Evolutionary conservation across 305 asterid species (phyloP).

Genomic region (Rubia occidens): DNA sequence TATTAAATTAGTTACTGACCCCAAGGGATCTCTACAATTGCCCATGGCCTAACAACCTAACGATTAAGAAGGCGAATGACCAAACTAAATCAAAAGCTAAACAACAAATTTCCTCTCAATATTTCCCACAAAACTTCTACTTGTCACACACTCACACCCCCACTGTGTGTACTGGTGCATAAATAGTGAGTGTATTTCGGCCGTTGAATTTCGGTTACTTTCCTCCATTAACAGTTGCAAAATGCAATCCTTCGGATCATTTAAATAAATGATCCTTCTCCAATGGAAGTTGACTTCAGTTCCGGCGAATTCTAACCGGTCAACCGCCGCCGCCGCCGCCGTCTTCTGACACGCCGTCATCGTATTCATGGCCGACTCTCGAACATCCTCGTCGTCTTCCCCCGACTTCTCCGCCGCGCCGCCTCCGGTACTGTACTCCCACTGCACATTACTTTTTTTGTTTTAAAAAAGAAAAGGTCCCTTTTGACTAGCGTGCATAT

Average conservation of each 20-base stretch:
- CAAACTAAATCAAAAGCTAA: neutral
- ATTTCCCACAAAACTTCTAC: neutral
- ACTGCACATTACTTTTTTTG: neutral
- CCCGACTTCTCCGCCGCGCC: constrained; percentile 59
- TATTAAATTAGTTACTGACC: no score
- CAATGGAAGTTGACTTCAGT: neutral
- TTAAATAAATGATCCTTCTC: neutral
- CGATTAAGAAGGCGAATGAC: neutral
- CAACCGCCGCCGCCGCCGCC: constrained; percentile 3
- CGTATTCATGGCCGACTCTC: constrained; percentile 45
- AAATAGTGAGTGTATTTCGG: neutral
- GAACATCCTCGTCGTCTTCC: constrained; percentile 46
- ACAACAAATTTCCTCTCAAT: neutral
- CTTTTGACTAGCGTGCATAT: neutral
- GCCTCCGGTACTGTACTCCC: constrained; percentile 31
- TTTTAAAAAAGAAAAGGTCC: neutral
- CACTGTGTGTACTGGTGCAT: constrained; percentile 6
- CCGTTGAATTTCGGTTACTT: constrained; percentile 23
- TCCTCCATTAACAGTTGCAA: neutral
- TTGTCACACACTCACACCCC: neutral
- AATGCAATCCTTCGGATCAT: neutral
- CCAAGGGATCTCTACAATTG: no score
- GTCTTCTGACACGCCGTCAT: constrained; percentile 10
- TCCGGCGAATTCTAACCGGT: constrained; percentile 13
- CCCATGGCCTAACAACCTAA: no score